Evolutionary conservation across 2,329 filamentous ascomycete species (phyloP), one percentile per base, ranked within the genome.

Genomic region (Diaporthe ilicicola): DNA sequence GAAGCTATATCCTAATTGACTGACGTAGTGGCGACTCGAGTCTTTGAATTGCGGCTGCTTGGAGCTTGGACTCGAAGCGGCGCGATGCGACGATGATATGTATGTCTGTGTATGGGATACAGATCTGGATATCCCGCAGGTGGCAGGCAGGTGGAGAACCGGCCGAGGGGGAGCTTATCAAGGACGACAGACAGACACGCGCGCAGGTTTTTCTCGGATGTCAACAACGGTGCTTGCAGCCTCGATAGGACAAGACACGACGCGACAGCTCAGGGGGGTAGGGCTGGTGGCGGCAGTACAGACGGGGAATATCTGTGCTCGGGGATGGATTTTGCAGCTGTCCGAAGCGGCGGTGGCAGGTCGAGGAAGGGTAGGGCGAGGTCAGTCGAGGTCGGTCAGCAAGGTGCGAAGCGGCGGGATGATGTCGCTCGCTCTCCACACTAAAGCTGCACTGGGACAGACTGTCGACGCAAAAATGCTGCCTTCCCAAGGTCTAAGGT

Each of bases 261-360:
- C 29, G 37, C 29, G 29, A 50, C 29, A 48, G 59, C 59, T 50
- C 17, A n/a, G 42, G 59, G 4, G 29, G 44, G 9, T 29, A 29
- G 24, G n/a, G 24, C 37, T 10, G 29, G 59, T 50, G 29, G 59
- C 29, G 44, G 44, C 44, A n/a, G 29, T 10, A 34, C 59, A 50
- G 59, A 50, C 17, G 44, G 29, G 29, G 44, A 50, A 64, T 50
- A 37, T 64, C 59, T 64, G 59, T 64, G 42, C 59, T 64, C 44
- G 59, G 50, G 59, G 29, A 37, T 50, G 29, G 59, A 48, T 50
- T 50, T 62, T 64, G 59, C 44, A 64, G 44, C 59, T 24, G 59
- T 64, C 59, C 59, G n/a, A 64, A 64, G 59, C 44, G 29, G 44
- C 59, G 59, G 59, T 64, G 59, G 59, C 59, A 62, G 59, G 59